These are phyloP conservation scores for Postia placenta DNA, from an alignment of 768 basidiomycete species.

Conservation along the genomic window DNA sequence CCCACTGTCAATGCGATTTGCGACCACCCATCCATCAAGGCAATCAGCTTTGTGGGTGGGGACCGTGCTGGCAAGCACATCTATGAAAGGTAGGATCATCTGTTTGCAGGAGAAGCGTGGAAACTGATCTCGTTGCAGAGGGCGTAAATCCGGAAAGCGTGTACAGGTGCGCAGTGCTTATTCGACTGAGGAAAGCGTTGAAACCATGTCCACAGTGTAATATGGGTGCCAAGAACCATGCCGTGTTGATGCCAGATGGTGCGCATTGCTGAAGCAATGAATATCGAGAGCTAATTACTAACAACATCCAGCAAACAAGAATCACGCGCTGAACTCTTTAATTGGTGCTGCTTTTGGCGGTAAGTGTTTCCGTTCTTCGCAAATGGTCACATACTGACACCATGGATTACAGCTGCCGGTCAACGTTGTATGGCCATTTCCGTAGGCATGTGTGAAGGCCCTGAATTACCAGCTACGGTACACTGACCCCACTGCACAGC, in stretches of 20 bases:
- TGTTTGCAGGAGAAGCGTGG: constrained; percentile 4
- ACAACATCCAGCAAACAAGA: constrained; percentile 71
- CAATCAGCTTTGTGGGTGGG: constrained; percentile 95
- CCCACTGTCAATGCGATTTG: constrained; percentile 92
- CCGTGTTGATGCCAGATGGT: constrained; percentile 92
- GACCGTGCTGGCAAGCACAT: constrained; percentile 93
- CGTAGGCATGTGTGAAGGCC: constrained; percentile 50
- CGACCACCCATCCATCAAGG: constrained; percentile 85
- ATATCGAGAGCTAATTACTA: neutral
- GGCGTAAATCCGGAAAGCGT: constrained; percentile 81
- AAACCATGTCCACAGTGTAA: constrained; percentile 42
- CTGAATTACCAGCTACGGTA: neutral
- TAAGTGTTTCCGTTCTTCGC: constrained; percentile 19
- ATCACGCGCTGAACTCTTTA: constrained; percentile 86
- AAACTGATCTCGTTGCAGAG: constrained; percentile 39
- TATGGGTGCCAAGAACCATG: constrained; percentile 97
- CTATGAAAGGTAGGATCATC: constrained; percentile 59
- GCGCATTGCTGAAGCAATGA: no score
- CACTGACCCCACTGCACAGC: constrained; percentile 33
- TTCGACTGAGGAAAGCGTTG: constrained; percentile 9
- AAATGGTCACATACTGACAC: no score
- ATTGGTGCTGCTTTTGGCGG: constrained; percentile 92
- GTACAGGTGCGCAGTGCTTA: constrained; percentile 50
- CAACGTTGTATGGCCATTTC: constrained; percentile 98
- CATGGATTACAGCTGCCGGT: constrained; percentile 63